Evolutionary conservation across 345 rosid genomes (phyloP), one percentile per base, ranked within the genome.

Genomic region (Aegle marmelos): DNA sequence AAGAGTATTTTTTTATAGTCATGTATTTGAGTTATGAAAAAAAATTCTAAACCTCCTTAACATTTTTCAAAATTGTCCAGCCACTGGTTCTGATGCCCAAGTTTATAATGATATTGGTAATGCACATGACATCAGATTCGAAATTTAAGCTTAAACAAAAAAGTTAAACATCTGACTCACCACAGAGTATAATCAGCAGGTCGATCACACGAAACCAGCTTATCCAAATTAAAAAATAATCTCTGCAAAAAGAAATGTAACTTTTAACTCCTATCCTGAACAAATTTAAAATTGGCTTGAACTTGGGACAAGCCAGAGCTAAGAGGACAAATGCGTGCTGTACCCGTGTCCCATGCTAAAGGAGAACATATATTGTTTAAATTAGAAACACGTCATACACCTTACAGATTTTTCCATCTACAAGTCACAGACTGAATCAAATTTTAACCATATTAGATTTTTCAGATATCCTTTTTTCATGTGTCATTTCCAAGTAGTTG

Each of bases 151-250:
- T 14, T 48, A 50, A 30, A 73, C 45, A 30, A 27, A 60, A 77
- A 60, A 45, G 69, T 6, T 41, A 75, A 59, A 71, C 36, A 67
- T 56, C 37, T 45, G 62, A 66, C 97, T 83, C 77, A 96, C 98
- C 99, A 96, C 60, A 92, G 83, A 79, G 34, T 79, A 79, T 87
- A 79, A 80, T 89, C 84, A 25, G 95, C 87, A 68, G 99, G 99
- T 78, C 75, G 90, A 79, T 86, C 89, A 76, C 95, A 94, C n/a
- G 90, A 80, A 80, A 96, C 88, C 82, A 89, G 69, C 73, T 83
- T 89, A 87, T 96, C 99, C 95, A 94, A 77, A 86, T 90, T 90
- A 87, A 79, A 88, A 71, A 94, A 80, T 74, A 96, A 79, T 84
- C 88, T 89, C 98, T 96, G 91, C 77, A 83, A 54, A 64, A 81